phyloP scores from a whole-genome alignment of 1,284 basidiomycete genomes.

The Irpex sp. region DNA sequence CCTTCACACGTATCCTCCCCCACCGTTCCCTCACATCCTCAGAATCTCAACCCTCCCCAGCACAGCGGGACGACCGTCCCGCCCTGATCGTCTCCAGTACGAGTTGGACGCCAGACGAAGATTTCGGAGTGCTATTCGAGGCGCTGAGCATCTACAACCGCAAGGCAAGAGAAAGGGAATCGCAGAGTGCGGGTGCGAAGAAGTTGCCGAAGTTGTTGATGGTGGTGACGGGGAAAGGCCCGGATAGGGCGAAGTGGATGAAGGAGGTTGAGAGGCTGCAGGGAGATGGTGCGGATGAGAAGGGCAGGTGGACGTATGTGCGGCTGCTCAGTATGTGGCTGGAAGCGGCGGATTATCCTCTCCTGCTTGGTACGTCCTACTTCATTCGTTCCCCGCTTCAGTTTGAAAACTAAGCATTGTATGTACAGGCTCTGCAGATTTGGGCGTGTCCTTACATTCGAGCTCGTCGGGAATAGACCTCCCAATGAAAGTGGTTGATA shows the following conservation, averaged over 20 bases:
- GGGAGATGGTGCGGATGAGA: conserved; percentile 19
- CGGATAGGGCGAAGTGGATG: conserved; percentile 76
- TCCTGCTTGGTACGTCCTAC: conserved; percentile 58
- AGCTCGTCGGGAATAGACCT: conserved; percentile 91
- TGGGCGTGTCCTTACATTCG: conserved; percentile 90
- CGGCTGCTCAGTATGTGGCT: conserved; percentile 85
- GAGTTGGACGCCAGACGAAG: conserved; percentile 97
- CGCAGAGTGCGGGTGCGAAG: conserved; percentile 13
- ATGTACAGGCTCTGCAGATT: conserved; percentile 76
- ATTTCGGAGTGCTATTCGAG: conserved; percentile 81
- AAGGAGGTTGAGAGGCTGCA: conserved; percentile 53
- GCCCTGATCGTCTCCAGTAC: conserved; percentile 91
- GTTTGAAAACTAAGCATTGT: neutral
- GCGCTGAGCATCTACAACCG: conserved; percentile 72
- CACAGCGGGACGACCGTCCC: conserved; percentile 66
- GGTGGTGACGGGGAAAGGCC: conserved; percentile 92
- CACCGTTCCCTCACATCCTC: conserved; percentile 2
- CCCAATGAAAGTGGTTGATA: conserved; percentile 99
- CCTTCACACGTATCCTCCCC: conserved; percentile 44
- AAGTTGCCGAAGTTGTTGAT: conserved; percentile 75
- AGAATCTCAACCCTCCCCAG: conserved; percentile 13
- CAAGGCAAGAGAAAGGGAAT: conserved; percentile 37
- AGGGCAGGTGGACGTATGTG: conserved; percentile 71
- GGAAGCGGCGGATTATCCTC: conserved; percentile 84
- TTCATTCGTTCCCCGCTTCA: neutral